Percentiles rank a stretch among this genome's conserved stretches.
phyloP scores from a whole-genome alignment of 78 protist genomes.

The Neovahlkampfia damariscottae region DNA sequence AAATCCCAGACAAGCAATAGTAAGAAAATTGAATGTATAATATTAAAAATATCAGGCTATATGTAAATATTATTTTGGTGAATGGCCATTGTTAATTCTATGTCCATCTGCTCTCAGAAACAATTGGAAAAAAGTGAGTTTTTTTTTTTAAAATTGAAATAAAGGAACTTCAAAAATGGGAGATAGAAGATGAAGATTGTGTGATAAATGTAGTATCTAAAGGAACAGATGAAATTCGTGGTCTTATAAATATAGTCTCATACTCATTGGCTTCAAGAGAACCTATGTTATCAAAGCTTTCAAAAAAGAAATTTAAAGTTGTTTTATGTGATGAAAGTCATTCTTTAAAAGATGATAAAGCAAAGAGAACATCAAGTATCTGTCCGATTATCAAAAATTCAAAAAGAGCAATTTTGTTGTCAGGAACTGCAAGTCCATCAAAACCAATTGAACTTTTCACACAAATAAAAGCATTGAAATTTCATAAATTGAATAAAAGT shows the following conservation, averaged over 20 bases:
- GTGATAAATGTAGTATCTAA: too few relatives aligned
- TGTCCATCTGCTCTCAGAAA: neutral
- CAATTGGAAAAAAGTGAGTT: too few relatives aligned
- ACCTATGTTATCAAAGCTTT: neutral
- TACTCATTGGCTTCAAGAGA: constrained; percentile 22
- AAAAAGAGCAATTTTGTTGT: neutral
- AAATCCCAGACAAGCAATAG: too few relatives aligned
- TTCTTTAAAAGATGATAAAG: constrained; percentile 37
- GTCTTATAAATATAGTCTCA: constrained; percentile 36
- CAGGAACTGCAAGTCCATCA: constrained; percentile 64
- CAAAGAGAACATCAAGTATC: constrained; percentile 43
- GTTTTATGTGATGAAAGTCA: constrained; percentile 69
- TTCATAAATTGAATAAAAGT: neutral
- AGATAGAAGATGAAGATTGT: neutral
- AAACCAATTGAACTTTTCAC: constrained; percentile 76
- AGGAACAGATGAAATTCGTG: constrained; percentile 1
- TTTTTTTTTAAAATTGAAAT: too few relatives aligned
- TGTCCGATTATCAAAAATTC: constrained; percentile 20
- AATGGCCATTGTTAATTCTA: constrained; percentile 22
- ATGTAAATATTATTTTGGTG: neutral
- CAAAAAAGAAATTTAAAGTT: neutral
- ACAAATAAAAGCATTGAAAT: constrained; percentile 49
- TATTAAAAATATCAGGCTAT: too few relatives aligned
- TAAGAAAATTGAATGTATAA: too few relatives aligned
- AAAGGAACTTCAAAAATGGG: neutral